phyloP scores from a whole-genome alignment of 768 basidiomycete species.

The Cystofilobasidium capitatum region DNA sequence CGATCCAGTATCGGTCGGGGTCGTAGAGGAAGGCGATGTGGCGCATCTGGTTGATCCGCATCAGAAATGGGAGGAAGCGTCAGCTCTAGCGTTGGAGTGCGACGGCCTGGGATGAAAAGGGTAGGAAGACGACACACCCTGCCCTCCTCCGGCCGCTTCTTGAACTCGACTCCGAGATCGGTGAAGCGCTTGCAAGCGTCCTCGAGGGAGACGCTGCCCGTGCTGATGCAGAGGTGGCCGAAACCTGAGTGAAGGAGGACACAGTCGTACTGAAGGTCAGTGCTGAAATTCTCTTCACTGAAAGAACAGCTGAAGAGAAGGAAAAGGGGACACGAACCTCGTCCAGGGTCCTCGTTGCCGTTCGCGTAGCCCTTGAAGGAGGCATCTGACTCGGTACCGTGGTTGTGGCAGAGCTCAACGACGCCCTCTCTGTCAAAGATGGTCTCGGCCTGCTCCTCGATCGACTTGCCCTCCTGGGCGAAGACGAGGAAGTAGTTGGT shows the following conservation, averaged over 20 bases:
- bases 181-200: slow-evolving; percentile 77
- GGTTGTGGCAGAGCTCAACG: slow-evolving; percentile 79
- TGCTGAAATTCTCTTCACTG: slow-evolving; percentile 44
- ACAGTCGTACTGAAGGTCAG: no score
- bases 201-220: slow-evolving; percentile 58
- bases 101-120: no score
- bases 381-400: slow-evolving; percentile 74
- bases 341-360: slow-evolving; percentile 73
- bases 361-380: slow-evolving; percentile 70
- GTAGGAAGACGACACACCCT: slow-evolving; percentile 49
- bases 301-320: not conserved
- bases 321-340: slow-evolving; percentile 28
- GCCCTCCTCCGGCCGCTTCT: slow-evolving; percentile 77
- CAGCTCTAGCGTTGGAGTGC: no score
- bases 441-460: slow-evolving; percentile 47
- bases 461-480: slow-evolving; percentile 49
- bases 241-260: no score
- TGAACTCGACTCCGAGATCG: slow-evolving; percentile 65
- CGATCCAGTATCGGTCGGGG: slow-evolving; percentile 30
- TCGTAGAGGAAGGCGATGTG: slow-evolving; percentile 56
- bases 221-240: slow-evolving; percentile 74
- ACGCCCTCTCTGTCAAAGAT: slow-evolving; percentile 43
- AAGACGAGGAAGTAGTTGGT: slow-evolving; percentile 81
- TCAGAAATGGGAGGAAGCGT: no score
- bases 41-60: not conserved